These are phyloP conservation scores for Marasmius sp. DNA, from an alignment of 1,284 basidiomycete genomes.

Conservation along the genomic window DNA sequence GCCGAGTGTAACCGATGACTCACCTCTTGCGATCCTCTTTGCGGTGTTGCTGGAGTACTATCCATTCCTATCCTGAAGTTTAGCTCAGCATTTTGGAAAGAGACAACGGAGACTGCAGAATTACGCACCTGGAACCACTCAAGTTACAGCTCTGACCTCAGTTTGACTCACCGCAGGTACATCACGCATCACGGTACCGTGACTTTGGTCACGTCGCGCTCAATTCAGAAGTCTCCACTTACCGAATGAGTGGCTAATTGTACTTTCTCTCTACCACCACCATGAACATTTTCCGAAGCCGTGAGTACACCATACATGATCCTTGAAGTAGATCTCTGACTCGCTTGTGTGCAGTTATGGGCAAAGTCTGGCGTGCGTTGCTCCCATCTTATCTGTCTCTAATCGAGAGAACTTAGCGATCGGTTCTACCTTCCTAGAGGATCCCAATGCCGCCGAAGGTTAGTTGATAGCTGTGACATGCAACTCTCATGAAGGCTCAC, in stretches of 20 bases:
- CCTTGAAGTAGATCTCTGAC: conserved; percentile 16
- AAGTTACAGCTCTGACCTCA: not conserved
- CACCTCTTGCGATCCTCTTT: not conserved
- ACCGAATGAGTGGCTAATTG: conserved; percentile 18
- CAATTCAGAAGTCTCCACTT: not conserved
- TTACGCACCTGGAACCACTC: not conserved
- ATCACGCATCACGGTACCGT: conserved; percentile 10
- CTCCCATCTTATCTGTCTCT: conserved; percentile 11
- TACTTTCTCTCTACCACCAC: conserved; percentile 18
- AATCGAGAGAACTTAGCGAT: not conserved
- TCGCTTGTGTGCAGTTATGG: conserved; percentile 63
- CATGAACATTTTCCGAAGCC: conserved; percentile 68
- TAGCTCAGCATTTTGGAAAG: not conserved
- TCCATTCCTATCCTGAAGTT: not conserved
- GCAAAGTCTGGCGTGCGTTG: conserved; percentile 91
- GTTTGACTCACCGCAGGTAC: not conserved
- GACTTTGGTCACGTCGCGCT: conserved; percentile 33
- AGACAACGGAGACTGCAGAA: not conserved
- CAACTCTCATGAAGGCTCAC: not conserved
- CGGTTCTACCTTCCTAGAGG: conserved; percentile 48
- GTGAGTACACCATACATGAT: conserved; percentile 49
- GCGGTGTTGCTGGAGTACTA: not conserved
- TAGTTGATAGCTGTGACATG: not conserved
- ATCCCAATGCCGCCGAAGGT: conserved; percentile 83
- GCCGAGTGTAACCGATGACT: not conserved